Percentiles rank a stretch among this genome's conserved stretches.
These are phyloP conservation scores for Gossypioides kirkii DNA, from an alignment of 345 rosid species.

Conservation along the genomic window DNA sequence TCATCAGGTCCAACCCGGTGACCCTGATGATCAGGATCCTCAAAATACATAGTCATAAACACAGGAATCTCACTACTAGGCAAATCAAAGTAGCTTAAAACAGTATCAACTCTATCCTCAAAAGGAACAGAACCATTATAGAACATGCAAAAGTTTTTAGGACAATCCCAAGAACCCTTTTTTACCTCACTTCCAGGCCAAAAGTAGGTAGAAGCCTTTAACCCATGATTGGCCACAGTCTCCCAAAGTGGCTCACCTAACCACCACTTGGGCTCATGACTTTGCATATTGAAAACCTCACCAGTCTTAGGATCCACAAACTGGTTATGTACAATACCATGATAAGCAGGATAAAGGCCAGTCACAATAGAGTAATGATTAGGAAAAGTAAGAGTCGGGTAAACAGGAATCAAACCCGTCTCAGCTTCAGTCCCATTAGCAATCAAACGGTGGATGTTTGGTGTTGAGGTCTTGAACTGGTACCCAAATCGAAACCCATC, in stretches of 20 bases:
- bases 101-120: constrained; percentile 79
- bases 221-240: constrained; percentile 75
- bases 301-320: constrained; percentile 67
- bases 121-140: constrained; percentile 80
- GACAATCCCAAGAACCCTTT: constrained; percentile 88
- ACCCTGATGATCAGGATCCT: constrained; percentile 98
- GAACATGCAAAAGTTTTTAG: constrained; percentile 41
- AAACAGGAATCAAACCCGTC: constrained; percentile 79
- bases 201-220: constrained; percentile 77
- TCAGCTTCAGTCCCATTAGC: constrained; percentile 88
- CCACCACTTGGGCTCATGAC: constrained; percentile 95
- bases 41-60: constrained; percentile 83
- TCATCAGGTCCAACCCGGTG: constrained; percentile 91
- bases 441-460: constrained; percentile 67
- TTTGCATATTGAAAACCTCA: constrained; percentile 53
- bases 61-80: constrained; percentile 57
- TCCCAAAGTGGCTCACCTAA: constrained; percentile 95
- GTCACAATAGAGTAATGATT: constrained; percentile 93
- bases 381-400: constrained; percentile 88
- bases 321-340: constrained; percentile 65
- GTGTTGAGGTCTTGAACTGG: constrained; percentile 71
- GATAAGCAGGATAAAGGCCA: constrained; percentile 84
- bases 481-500: constrained; percentile 96
- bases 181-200: constrained; percentile 99
- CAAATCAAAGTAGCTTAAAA: constrained; percentile 71